Evolutionary conservation across 2,329 filamentous ascomycete species (phyloP).

Genomic region (Phaeoacremonium minimum): DNA sequence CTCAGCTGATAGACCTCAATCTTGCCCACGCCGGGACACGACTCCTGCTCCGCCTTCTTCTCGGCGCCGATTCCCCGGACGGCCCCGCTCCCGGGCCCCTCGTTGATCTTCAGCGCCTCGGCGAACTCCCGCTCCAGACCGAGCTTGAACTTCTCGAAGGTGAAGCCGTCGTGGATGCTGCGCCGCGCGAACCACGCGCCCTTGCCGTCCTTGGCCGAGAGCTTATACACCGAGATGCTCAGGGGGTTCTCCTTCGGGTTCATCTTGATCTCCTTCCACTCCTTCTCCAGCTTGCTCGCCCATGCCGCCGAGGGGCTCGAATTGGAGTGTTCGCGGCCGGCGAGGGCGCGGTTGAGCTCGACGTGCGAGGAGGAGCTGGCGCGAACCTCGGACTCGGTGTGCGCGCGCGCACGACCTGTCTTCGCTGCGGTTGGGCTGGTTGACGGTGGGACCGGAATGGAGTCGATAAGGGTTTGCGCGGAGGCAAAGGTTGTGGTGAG

Average conservation of each 20-base stretch:
- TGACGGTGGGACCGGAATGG: conserved; percentile 53
- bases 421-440: conserved; percentile 42
- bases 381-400: conserved; percentile 48
- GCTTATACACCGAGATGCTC: conserved; percentile 74
- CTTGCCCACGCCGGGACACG: conserved; percentile 53
- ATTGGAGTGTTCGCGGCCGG: conserved; percentile 1
- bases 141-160: conserved; percentile 73
- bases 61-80: conserved; percentile 86
- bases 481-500: conserved; percentile 58
- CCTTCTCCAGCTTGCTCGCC: conserved; percentile 57
- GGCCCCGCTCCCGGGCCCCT: conserved; percentile 68
- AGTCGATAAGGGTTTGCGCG: conserved; percentile 69
- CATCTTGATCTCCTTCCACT: conserved; percentile 84
- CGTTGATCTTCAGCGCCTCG: conserved; percentile 52
- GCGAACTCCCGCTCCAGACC: conserved; percentile 76
- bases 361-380: conserved; percentile 46
- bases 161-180: conserved; percentile 74
- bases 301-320: conserved; percentile 33
- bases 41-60: conserved; percentile 61
- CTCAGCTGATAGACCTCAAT: conserved; percentile 79
- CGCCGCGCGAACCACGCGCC: conserved; percentile 87
- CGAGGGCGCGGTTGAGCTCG: conserved; percentile 17
- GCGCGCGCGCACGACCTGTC: conserved; percentile 46
- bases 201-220: conserved; percentile 72
- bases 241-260: conserved; percentile 69